Percentiles rank a stretch among this genome's conserved stretches.
Conservation (phyloP, 2,329 filamentous ascomycete species). For the Teratosphaeria destructans region DNA sequence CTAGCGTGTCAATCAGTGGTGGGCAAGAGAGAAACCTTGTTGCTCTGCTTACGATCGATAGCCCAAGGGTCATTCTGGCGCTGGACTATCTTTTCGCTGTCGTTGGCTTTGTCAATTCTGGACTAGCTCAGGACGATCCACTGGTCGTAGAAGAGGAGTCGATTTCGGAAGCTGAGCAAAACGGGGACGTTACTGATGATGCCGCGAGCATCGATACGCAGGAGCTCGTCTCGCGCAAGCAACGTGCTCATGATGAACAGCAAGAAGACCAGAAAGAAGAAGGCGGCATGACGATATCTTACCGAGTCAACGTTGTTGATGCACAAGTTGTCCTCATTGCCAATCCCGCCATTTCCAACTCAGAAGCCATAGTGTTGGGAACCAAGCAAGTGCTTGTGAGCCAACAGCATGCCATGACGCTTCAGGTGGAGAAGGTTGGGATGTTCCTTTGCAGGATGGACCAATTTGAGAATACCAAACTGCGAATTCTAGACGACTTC, state of each 20-base stretch:
- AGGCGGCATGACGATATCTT: conserved; percentile 63
- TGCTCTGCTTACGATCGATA: conserved; percentile 87
- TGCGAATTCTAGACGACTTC: conserved; percentile 94
- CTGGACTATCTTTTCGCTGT: conserved; percentile 91
- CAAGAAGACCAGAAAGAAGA: conserved; percentile 22
- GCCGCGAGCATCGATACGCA: conserved; percentile 23
- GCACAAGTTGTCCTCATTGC: conserved; percentile 94
- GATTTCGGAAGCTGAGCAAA: conserved; percentile 25
- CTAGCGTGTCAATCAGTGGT: conserved; percentile 83
- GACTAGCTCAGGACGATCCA: conserved; percentile 45
- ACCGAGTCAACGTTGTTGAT: conserved; percentile 87
- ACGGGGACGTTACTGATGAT: conserved; percentile 45
- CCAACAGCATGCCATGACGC: conserved; percentile 83
- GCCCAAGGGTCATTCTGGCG: conserved; percentile 86
- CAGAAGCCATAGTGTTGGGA: conserved; percentile 89
- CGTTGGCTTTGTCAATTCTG: conserved; percentile 68
- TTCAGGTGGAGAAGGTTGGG: conserved; percentile 87
- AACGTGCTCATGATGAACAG: conserved; percentile 17
- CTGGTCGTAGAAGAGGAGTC: conserved; percentile 46
- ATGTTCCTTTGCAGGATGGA: conserved; percentile 99
- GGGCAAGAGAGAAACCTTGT: conserved; percentile 73
- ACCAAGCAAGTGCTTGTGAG: conserved; percentile 90
- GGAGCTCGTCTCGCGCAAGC: conserved; percentile 16
- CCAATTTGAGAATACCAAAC: conserved; percentile 77
- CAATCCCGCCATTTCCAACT: conserved; percentile 79